These are phyloP conservation scores for Trypanosoma theileri DNA, from an alignment of 208 protist species.

Conservation along the genomic window DNA sequence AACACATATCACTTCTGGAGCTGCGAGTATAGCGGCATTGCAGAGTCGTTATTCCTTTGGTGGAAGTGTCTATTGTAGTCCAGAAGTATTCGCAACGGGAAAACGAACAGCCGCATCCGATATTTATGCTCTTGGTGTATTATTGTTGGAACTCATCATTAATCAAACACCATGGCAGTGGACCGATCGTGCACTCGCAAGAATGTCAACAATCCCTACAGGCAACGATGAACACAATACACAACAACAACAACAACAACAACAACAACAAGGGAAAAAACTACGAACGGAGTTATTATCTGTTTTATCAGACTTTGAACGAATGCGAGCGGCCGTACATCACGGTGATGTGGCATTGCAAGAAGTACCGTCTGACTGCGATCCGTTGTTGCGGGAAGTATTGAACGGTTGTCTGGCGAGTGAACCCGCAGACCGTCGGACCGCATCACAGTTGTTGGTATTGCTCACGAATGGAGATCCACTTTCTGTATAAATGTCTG, in stretches of 20 bases:
- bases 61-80: conserved; percentile 28
- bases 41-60: conserved; percentile 11
- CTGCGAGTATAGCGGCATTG: background rate
- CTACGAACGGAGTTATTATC: background rate
- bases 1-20: conserved; percentile 12
- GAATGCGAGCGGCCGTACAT: background rate
- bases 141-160: conserved; percentile 42
- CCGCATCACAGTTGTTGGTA: conserved; percentile 31
- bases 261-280: conserved; percentile 9
- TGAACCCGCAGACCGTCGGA: conserved; percentile 28
- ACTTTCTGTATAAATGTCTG: too few relatives aligned
- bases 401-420: conserved; percentile 35
- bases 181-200: background rate
- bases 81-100: conserved; percentile 37
- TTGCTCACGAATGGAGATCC: background rate
- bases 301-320: conserved; percentile 1
- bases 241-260: background rate
- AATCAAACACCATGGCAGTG: conserved; percentile 47
- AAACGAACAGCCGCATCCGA: conserved; percentile 33
- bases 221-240: background rate
- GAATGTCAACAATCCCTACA: background rate
- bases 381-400: conserved; percentile 32
- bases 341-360: background rate
- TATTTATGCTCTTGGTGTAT: conserved; percentile 49
- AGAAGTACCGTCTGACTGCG: conserved; percentile 6